Evolutionary conservation across 768 basidiomycete genomes (phyloP).

Genomic region (Psilocybe tampanensis): DNA sequence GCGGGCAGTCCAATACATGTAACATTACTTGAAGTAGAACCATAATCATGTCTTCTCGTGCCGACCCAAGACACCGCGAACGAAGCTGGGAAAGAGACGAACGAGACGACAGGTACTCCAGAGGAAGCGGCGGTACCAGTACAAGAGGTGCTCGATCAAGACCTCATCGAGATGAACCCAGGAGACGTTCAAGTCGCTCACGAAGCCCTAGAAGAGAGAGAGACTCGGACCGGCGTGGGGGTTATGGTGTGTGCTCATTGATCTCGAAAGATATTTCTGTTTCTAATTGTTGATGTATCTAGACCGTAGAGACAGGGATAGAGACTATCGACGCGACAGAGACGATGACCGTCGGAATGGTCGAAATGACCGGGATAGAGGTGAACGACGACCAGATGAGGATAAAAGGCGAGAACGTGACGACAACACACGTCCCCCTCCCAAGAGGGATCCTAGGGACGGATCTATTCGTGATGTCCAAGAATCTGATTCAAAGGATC

Average conservation of each 20-base stretch:
- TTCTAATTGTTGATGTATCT: not conserved
- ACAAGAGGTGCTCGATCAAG: constrained; percentile 30
- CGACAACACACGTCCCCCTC: constrained; percentile 38
- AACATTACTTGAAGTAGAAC: not conserved
- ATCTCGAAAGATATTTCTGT: not conserved
- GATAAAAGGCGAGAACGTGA: constrained; percentile 33
- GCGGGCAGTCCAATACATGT: not conserved
- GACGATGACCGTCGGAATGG: constrained; percentile 47
- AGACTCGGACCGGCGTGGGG: constrained; percentile 23
- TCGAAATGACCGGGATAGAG: constrained; percentile 35
- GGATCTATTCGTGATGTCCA: constrained; percentile 11
- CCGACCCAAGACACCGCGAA: constrained; percentile 58
- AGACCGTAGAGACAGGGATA: constrained; percentile 29
- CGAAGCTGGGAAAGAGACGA: constrained; percentile 67
- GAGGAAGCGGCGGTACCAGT: constrained; percentile 34
- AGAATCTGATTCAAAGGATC: constrained; percentile 16
- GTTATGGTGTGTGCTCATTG: constrained; percentile 1
- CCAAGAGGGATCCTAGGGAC: constrained; percentile 35
- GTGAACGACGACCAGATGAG: constrained; percentile 34
- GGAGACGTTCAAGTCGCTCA: constrained; percentile 51
- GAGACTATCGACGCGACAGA: constrained; percentile 33
- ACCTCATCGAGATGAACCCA: constrained; percentile 39
- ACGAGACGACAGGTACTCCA: constrained; percentile 45
- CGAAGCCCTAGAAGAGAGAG: constrained; percentile 44
- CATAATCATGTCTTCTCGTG: constrained; percentile 57